A percentile compares a stretch with the other conserved stretches of the same genome.
phyloP scores from a whole-genome alignment of 805 yeast genomes.

The Kuraishia molischiana region DNA sequence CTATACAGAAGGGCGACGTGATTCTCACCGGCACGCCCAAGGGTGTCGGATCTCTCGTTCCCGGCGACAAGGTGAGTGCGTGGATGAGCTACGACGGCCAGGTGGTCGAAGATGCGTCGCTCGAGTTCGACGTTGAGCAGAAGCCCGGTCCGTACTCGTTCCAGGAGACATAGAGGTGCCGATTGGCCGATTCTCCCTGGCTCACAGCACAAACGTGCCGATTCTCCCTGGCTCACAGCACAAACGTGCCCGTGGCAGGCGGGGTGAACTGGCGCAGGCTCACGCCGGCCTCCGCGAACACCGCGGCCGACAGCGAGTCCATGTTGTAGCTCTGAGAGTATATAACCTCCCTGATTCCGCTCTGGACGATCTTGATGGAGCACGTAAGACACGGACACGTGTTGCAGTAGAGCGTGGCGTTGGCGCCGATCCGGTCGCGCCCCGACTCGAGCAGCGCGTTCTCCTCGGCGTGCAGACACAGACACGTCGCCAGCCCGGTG shows the following conservation, averaged over 20 bases:
- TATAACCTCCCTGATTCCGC: constrained; percentile 86
- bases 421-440: constrained; percentile 63
- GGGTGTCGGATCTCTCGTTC: constrained; percentile 80
- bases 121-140: constrained; percentile 40
- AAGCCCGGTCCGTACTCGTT: constrained; percentile 55
- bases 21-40: constrained; percentile 95
- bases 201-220: constrained; percentile 7
- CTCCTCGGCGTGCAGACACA: constrained; percentile 96
- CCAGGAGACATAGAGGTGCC: constrained; percentile 24
- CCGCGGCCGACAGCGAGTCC: constrained; percentile 71
- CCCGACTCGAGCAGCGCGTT: constrained; percentile 94
- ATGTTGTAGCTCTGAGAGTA: constrained; percentile 88
- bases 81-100: constrained; percentile 46
- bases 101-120: constrained; percentile 36
- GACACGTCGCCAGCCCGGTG: constrained; percentile 65
- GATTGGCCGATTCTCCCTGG: neutral
- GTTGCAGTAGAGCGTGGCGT: constrained; percentile 76
- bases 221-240: neutral
- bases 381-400: constrained; percentile 98
- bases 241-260: constrained; percentile 18
- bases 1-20: constrained; percentile 83
- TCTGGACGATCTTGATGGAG: constrained; percentile 87
- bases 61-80: constrained; percentile 75
- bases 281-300: constrained; percentile 68
- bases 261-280: constrained; percentile 50